Evolutionary conservation across 2,329 filamentous ascomycete species (phyloP).

Genomic region (Chaetomiaceae sp.): DNA sequence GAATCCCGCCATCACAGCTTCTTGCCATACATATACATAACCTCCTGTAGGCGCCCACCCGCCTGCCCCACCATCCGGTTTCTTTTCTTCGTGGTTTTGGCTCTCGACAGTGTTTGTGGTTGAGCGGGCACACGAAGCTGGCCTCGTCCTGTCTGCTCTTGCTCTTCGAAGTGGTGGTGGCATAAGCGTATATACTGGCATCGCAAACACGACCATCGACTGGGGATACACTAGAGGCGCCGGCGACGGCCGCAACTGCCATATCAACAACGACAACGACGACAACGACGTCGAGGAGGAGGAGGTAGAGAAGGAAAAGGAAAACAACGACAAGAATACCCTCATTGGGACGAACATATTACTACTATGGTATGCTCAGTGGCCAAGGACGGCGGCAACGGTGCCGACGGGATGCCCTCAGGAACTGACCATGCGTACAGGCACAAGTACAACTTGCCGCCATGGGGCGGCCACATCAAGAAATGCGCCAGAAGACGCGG

Average conservation of each 20-base stretch:
- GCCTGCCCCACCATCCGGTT: conserved; percentile 30
- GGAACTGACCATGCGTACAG: conserved; percentile 19
- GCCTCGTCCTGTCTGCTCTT: conserved; percentile 27
- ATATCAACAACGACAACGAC: too few species aligned
- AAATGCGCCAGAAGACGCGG: conserved; percentile 49
- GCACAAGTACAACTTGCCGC: conserved; percentile 29
- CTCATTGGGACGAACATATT: conserved; percentile 1
- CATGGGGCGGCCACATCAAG: conserved; percentile 38
- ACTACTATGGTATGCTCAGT: conserved; percentile 15
- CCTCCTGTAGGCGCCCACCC: conserved; percentile 41
- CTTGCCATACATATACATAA: conserved; percentile 44
- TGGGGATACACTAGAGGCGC: conserved; percentile 28
- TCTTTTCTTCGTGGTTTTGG: conserved; percentile 39
- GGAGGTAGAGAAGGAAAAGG: too few species aligned
- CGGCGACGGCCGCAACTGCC: conserved; percentile 37
- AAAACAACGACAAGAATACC: background rate
- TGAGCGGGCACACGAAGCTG: conserved; percentile 32
- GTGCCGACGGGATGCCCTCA: background rate
- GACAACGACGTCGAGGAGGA: too few species aligned
- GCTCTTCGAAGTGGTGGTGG: conserved; percentile 20
- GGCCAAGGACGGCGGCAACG: too few species aligned
- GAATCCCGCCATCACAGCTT: conserved; percentile 5
- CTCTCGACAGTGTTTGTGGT: conserved; percentile 34
- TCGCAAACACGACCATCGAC: background rate
- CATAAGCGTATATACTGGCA: background rate